Percentiles rank a stretch among this genome's conserved stretches.
Conservation (phyloP, 1,139 yeast genomes). For the Arxiozyma bovina region DNA sequence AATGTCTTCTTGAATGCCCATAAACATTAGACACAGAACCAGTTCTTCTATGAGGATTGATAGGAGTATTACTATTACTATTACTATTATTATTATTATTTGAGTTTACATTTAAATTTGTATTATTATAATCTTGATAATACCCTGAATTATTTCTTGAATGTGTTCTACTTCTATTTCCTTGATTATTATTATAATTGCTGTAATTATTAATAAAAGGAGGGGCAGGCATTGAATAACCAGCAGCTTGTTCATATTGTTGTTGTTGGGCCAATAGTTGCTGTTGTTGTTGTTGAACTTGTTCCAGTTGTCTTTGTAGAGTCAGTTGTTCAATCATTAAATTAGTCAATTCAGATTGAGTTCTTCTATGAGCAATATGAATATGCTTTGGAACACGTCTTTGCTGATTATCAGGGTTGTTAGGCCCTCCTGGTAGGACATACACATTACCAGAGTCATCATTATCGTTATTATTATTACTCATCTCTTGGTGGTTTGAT, state of each 20-base stretch:
- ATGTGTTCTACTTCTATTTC: constrained; percentile 28
- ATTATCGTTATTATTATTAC: neutral
- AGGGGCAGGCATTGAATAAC: constrained; percentile 9
- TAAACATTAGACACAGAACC: constrained; percentile 30
- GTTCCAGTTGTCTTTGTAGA: constrained; percentile 83
- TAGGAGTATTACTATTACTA: constrained; percentile 21
- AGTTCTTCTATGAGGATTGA: constrained; percentile 30
- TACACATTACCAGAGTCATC: neutral
- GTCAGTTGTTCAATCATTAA: constrained; percentile 91
- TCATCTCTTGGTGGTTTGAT: neutral
- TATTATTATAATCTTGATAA: constrained; percentile 19
- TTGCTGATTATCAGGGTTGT: neutral
- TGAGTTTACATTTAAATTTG: constrained; percentile 9
- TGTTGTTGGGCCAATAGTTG: constrained; percentile 60
- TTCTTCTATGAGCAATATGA: constrained; percentile 89
- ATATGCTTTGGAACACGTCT: constrained; percentile 42
- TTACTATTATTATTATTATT: constrained; percentile 24
- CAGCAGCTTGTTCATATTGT: constrained; percentile 1
- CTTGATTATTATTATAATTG: constrained; percentile 6
- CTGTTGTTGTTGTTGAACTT: constrained; percentile 86
- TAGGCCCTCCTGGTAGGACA: neutral
- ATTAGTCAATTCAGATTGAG: constrained; percentile 91
- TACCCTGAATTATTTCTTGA: constrained; percentile 30
- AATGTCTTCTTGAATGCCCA: constrained; percentile 88
- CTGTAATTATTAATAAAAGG: neutral